These are phyloP conservation scores for Coemansia sp. DNA, from an alignment of 192 early-diverging fungal genomes.

Conservation along the genomic window DNA sequence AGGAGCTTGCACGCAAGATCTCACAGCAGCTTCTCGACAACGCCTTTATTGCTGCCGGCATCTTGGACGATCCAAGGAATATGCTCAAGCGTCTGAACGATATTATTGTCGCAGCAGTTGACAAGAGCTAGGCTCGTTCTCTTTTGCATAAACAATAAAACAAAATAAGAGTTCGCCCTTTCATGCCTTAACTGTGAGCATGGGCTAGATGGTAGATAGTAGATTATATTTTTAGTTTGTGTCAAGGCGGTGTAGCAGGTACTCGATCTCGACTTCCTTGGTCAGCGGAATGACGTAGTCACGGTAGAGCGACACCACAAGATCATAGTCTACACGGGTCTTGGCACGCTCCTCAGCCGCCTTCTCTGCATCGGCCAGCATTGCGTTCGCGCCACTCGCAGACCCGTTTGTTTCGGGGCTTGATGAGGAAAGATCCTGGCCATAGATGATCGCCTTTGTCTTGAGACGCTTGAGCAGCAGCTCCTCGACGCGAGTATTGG, in stretches of 20 bases:
- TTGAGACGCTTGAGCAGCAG: constrained; percentile 76
- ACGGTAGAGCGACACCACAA: constrained; percentile 90
- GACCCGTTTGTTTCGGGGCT: constrained; percentile 28
- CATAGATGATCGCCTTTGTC: constrained; percentile 90
- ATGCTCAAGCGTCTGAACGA: constrained; percentile 75
- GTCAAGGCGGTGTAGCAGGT: constrained; percentile 74
- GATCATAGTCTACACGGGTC: constrained; percentile 68
- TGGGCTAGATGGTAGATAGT: too few relatives aligned
- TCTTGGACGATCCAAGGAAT: constrained; percentile 72
- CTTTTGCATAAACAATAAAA: too few relatives aligned
- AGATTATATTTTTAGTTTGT: background rate
- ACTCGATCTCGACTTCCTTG: constrained; percentile 94
- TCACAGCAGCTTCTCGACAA: constrained; percentile 74
- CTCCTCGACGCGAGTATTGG: constrained; percentile 84
- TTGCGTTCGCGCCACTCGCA: constrained; percentile 22
- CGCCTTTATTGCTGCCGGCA: constrained; percentile 73
- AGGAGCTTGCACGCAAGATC: constrained; percentile 65
- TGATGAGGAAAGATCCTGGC: constrained; percentile 72
- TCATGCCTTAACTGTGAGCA: too few relatives aligned
- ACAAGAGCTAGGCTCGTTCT: constrained; percentile 5
- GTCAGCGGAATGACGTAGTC: constrained; percentile 96
- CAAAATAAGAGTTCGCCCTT: too few relatives aligned
- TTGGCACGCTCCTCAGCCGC: constrained; percentile 46
- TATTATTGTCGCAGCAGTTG: constrained; percentile 37
- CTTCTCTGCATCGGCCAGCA: constrained; percentile 15